Percentiles rank a stretch among this genome's conserved stretches.
These are phyloP conservation scores for Cercospora berteroae DNA, from an alignment of 2,329 filamentous ascomycete species.

Conservation along the genomic window DNA sequence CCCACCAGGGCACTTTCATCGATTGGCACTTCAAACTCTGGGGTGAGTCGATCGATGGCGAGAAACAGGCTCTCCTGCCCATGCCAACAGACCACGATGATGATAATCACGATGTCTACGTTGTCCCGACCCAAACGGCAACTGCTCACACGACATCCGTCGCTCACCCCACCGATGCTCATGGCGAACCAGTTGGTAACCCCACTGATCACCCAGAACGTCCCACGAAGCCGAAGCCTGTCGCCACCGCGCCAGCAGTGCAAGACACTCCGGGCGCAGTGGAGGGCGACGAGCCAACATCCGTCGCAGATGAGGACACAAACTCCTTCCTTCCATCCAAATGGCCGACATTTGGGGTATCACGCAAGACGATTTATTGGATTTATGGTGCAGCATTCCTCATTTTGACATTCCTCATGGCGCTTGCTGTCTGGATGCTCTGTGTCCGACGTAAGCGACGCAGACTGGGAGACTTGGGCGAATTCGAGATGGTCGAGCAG, in stretches of 20 bases:
- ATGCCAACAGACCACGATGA: conserved; percentile 83
- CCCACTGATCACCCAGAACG: conserved; percentile 50
- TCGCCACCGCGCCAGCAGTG: conserved; percentile 33
- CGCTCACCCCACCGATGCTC: conserved; percentile 46
- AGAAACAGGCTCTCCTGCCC: conserved; percentile 70
- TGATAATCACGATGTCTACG: conserved; percentile 71
- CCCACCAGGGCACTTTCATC: conserved; percentile 71
- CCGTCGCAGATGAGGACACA: conserved; percentile 41
- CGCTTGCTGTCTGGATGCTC: conserved; percentile 72
- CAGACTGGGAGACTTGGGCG: conserved; percentile 71
- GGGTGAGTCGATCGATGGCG: conserved; percentile 79
- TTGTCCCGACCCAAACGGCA: conserved; percentile 53
- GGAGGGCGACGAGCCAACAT: conserved; percentile 32
- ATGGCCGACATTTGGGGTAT: conserved; percentile 87
- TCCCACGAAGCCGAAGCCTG: conserved; percentile 53
- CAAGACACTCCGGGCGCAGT: conserved; percentile 39
- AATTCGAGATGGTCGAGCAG: conserved; percentile 89
- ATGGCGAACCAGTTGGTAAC: conserved; percentile 44
- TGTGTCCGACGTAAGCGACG: conserved; percentile 69
- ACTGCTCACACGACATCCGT: conserved; percentile 61
- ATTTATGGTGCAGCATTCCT: conserved; percentile 85
- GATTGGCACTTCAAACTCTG: conserved; percentile 95
- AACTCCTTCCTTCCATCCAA: conserved; percentile 72
- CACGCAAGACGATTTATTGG: conserved; percentile 85
- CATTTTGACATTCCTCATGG: conserved; percentile 78